Percentiles rank a stretch among this genome's conserved stretches.
Conservation (phyloP, 2,329 filamentous ascomycete genomes). For the Pseudogymnoascus sp. region DNA sequence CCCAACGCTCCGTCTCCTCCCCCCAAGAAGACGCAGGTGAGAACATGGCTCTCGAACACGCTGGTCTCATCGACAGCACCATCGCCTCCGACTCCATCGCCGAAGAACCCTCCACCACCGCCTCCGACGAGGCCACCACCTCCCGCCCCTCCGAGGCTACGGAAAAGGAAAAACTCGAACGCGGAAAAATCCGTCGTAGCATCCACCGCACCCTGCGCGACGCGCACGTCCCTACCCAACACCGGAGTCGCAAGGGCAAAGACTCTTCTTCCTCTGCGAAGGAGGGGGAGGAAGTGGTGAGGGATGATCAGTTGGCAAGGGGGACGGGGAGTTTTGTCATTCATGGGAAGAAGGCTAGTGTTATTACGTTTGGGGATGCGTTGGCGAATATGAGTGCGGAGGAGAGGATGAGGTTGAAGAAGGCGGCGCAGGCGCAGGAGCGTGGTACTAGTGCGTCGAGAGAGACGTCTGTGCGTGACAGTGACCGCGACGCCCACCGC, state of each 20-base stretch:
- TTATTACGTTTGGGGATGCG: slow-evolving; percentile 93
- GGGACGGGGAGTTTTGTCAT: slow-evolving; percentile 87
- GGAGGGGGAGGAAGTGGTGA: slow-evolving; percentile 32
- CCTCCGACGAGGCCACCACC: slow-evolving; percentile 22
- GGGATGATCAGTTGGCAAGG: slow-evolving; percentile 64
- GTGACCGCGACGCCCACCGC: not conserved
- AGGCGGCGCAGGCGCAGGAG: slow-evolving; percentile 37
- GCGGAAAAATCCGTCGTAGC: slow-evolving; percentile 62
- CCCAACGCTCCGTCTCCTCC: slow-evolving; percentile 24
- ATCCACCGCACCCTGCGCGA: slow-evolving; percentile 86
- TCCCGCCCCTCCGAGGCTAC: slow-evolving; percentile 28
- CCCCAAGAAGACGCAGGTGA: slow-evolving; percentile 50
- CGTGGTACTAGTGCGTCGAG: slow-evolving; percentile 11
- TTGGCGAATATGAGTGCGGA: slow-evolving; percentile 70
- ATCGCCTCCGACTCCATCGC: slow-evolving; percentile 29
- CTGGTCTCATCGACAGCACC: slow-evolving; percentile 48
- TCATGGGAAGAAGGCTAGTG: slow-evolving; percentile 94
- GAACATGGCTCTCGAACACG: slow-evolving; percentile 57
- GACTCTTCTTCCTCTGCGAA: slow-evolving; percentile 54
- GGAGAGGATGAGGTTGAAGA: slow-evolving; percentile 59
- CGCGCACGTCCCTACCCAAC: slow-evolving; percentile 54
- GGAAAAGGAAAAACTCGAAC: slow-evolving; percentile 21
- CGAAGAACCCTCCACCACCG: slow-evolving; percentile 25
- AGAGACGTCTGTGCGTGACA: not conserved
- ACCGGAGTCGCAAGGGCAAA: slow-evolving; percentile 67